These are phyloP conservation scores for Dryadomyces quercivorus DNA, from an alignment of 2,329 filamentous ascomycete species.

Conservation along the genomic window DNA sequence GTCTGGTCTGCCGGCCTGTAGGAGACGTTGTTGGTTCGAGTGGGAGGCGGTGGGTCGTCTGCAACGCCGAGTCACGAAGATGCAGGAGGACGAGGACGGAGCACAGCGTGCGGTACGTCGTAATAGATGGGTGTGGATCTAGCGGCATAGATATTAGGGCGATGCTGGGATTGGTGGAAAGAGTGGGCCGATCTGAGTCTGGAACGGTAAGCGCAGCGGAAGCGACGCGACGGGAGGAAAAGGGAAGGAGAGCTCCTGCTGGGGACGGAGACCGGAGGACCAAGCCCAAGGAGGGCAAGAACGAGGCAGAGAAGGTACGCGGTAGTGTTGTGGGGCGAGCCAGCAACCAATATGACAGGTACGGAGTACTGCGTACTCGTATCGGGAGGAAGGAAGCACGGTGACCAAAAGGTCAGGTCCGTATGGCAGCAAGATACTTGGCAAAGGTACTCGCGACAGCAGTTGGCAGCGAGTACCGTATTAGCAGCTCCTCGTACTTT, in stretches of 20 bases:
- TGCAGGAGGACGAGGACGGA: no score
- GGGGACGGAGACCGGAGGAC: neutral
- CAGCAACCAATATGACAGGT: neutral
- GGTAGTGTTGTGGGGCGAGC: no score
- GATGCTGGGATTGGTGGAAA: neutral
- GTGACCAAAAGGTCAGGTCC: neutral
- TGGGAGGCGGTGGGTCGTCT: no score
- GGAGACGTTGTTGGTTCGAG: no score
- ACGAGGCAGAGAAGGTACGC: neutral
- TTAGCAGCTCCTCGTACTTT: neutral
- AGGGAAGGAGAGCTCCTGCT: neutral
- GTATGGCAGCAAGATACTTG: no score
- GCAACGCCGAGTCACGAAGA: no score
- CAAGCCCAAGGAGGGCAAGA: neutral
- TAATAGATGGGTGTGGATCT: neutral
- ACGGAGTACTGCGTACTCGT: no score
- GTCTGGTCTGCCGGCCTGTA: no score
- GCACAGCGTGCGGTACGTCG: neutral
- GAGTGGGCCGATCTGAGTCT: neutral
- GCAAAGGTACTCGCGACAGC: no score
- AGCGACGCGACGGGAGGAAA: neutral
- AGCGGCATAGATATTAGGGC: neutral
- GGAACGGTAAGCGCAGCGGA: conserved; percentile 1
- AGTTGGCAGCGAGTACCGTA: neutral
- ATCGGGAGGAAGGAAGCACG: neutral